phyloP scores from a whole-genome alignment of 768 basidiomycete species.

The Lactifluus rugatus region DNA sequence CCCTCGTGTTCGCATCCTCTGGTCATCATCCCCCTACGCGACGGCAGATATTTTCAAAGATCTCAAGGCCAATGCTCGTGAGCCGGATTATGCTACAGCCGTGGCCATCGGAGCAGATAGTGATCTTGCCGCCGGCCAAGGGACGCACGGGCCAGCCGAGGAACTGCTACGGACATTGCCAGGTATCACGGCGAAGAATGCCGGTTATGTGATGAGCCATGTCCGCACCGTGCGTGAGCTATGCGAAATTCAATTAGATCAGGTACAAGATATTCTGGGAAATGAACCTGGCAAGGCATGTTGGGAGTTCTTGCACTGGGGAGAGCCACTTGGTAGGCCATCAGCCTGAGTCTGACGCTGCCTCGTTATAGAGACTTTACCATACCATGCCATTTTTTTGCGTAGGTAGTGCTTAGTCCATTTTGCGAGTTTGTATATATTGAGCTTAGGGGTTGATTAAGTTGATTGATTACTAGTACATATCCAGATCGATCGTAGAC shows the following conservation, averaged over 20 bases:
- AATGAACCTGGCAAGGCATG: conserved; percentile 72
- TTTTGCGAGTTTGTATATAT: not conserved
- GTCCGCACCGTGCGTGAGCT: conserved; percentile 71
- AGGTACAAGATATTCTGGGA: conserved; percentile 69
- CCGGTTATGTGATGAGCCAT: conserved; percentile 73
- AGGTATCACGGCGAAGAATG: conserved; percentile 76
- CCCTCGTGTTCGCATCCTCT: conserved; percentile 87
- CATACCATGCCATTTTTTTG: not conserved
- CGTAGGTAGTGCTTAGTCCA: not conserved
- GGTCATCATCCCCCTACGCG: conserved; percentile 93
- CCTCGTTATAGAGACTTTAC: not conserved
- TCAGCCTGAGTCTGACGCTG: not conserved
- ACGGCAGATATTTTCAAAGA: conserved; percentile 90
- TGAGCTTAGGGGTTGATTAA: too few relatives aligned
- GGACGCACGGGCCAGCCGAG: conserved; percentile 65
- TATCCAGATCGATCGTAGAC: too few relatives aligned
- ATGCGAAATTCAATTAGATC: conserved; percentile 47
- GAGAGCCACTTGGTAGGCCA: conserved; percentile 30
- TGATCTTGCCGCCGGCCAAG: conserved; percentile 54
- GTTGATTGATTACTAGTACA: too few relatives aligned
- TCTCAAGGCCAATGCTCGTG: conserved; percentile 67
- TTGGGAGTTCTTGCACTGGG: conserved; percentile 74
- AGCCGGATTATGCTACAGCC: conserved; percentile 73
- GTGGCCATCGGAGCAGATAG: conserved; percentile 75
- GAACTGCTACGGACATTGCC: conserved; percentile 79